Conservation (phyloP, 2,329 filamentous ascomycete species). For the Graphiopsis chlorocephala region DNA sequence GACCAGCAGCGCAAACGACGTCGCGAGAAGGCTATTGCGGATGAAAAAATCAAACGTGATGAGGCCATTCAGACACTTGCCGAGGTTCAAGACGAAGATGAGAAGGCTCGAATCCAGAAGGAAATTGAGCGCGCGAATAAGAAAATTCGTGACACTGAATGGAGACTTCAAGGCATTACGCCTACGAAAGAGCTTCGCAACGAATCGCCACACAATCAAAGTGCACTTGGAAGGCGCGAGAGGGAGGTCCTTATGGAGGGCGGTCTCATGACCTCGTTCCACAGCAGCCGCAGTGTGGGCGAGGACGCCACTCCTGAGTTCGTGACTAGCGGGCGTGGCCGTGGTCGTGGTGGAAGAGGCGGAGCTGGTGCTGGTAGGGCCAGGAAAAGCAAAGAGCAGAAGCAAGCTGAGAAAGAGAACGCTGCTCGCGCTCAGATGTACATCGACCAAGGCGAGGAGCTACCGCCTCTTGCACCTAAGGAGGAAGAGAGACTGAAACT, state of each 20-base stretch:
- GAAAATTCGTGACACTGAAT: constrained; percentile 87
- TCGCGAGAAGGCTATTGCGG: constrained; percentile 88
- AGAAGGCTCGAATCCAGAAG: constrained; percentile 74
- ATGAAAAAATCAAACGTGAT: constrained; percentile 80
- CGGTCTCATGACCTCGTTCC: constrained; percentile 81
- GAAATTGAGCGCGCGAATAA: constrained; percentile 89
- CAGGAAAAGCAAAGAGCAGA: constrained; percentile 81
- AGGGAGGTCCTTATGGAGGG: constrained; percentile 74
- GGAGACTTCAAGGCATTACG: constrained; percentile 81
- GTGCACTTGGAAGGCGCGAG: constrained; percentile 30
- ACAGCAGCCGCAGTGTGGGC: constrained; percentile 38
- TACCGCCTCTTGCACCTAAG: constrained; percentile 59
- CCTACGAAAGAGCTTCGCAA: constrained; percentile 67
- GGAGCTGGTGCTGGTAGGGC: constrained; percentile 54
- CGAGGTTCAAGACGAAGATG: constrained; percentile 75
- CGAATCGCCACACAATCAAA: constrained; percentile 54
- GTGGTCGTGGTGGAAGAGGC: constrained; percentile 42
- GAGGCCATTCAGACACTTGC: constrained; percentile 75
- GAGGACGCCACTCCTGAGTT: constrained; percentile 33
- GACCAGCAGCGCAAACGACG: constrained; percentile 98
- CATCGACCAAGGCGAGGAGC: constrained; percentile 72
- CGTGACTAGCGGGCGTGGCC: constrained; percentile 39
- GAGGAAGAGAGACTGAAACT: constrained; percentile 49
- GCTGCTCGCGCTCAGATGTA: constrained; percentile 87
- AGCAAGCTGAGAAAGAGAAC: constrained; percentile 67